phyloP scores from a whole-genome alignment of 2,329 filamentous ascomycete species.

The Aspergillus glaucus region DNA sequence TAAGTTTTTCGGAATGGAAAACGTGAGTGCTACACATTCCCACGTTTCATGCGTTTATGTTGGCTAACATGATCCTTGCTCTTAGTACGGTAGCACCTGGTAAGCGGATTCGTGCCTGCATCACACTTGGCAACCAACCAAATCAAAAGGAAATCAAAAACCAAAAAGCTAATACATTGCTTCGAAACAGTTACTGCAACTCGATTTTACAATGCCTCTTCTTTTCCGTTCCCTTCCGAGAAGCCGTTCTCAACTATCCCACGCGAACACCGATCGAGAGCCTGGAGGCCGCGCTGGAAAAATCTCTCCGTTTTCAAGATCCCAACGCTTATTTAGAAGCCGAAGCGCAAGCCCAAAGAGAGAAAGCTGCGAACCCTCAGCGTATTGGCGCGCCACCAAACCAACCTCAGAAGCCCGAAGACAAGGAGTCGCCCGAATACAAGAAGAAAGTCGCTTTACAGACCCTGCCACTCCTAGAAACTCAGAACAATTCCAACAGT shows the following conservation, averaged over 20 bases:
- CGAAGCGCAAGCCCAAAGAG: conserved; percentile 42
- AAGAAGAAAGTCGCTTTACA: conserved; percentile 95
- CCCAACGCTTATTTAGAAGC: conserved; percentile 52
- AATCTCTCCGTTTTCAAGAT: conserved; percentile 52
- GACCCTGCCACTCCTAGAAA: conserved; percentile 76
- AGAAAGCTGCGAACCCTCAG: conserved; percentile 34
- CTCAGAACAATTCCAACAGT: conserved; percentile 70
- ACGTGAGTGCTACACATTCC: conserved; percentile 56
- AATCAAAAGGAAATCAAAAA: not conserved
- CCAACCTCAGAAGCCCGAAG: conserved; percentile 66
- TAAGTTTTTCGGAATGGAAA: conserved; percentile 97
- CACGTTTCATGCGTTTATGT: not conserved
- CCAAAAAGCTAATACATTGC: conserved; percentile 2
- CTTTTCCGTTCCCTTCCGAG: conserved; percentile 88
- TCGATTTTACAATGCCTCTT: conserved; percentile 97
- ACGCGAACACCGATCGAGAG: conserved; percentile 63
- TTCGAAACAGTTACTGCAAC: conserved; percentile 75
- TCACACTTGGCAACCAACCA: not conserved
- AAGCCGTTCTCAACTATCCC: conserved; percentile 89
- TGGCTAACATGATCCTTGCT: conserved; percentile 15
- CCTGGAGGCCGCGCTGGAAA: conserved; percentile 51
- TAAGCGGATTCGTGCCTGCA: conserved; percentile 42
- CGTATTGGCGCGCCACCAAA: conserved; percentile 48
- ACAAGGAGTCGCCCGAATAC: conserved; percentile 93
- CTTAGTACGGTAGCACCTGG: conserved; percentile 95